Conservation (phyloP, 2,329 filamentous ascomycete genomes). For the Cyphellophora europaea region DNA sequence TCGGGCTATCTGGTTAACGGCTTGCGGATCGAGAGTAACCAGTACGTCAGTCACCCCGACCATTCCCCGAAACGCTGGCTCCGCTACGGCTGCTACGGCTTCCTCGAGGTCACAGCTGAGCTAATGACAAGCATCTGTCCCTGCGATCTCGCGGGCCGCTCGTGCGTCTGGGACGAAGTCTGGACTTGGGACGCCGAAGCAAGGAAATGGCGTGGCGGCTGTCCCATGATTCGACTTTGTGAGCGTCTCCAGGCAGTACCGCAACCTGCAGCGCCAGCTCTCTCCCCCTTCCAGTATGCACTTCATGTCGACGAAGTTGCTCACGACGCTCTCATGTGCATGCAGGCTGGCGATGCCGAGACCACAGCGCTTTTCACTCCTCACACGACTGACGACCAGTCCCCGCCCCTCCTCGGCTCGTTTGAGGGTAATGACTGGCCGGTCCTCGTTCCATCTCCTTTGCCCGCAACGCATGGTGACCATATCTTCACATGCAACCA, state of each 20-base stretch:
- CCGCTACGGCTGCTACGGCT: background rate
- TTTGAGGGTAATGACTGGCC: too few relatives aligned
- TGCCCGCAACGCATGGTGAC: too few relatives aligned
- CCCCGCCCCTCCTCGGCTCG: too few relatives aligned
- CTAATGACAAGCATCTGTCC: slow-evolving; percentile 1
- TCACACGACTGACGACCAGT: too few relatives aligned
- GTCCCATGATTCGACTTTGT: background rate
- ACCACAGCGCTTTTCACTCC: too few relatives aligned
- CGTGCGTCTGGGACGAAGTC: background rate
- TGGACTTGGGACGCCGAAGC: background rate
- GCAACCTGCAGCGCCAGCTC: background rate
- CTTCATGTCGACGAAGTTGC: too few relatives aligned
- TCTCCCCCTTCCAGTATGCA: background rate
- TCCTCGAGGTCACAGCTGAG: background rate
- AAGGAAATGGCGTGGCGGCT: background rate
- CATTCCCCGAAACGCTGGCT: background rate
- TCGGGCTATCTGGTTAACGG: background rate
- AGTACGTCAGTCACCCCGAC: background rate
- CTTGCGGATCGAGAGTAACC: background rate
- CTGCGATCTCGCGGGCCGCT: background rate
- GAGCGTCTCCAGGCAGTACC: background rate
- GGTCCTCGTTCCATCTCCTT: too few relatives aligned
- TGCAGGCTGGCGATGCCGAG: background rate
- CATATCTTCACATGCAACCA: too few relatives aligned
- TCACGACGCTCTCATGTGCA: background rate